These are phyloP conservation scores for Pseudopyricularia javanii DNA, from an alignment of 2,329 filamentous ascomycete species.

Conservation along the genomic window DNA sequence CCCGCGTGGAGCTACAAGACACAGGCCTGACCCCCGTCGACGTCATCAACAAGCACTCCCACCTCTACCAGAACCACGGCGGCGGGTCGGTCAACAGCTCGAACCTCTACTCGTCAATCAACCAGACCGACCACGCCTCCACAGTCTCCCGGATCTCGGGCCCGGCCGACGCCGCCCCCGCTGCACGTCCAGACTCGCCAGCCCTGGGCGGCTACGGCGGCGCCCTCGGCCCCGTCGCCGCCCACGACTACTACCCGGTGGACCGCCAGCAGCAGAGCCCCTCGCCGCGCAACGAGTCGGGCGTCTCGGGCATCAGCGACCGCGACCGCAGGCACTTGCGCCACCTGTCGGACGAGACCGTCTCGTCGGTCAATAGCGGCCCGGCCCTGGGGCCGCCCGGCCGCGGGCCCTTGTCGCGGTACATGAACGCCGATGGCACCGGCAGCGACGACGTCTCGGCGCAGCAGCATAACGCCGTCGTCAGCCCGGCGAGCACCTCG, in stretches of 20 bases:
- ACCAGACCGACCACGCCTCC: conserved; percentile 18
- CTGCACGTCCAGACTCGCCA: conserved; percentile 7
- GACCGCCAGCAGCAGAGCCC: conserved; percentile 3
- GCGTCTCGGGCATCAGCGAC: conserved; percentile 27
- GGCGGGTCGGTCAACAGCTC: conserved; percentile 15
- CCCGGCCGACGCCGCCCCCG: background rate
- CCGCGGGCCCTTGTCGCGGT: background rate
- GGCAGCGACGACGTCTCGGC: background rate
- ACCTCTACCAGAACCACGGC: conserved; percentile 10
- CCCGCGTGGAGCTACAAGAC: conserved; percentile 30
- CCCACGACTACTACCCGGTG: conserved; percentile 1
- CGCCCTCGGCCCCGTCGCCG: background rate
- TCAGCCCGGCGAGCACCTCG: background rate
- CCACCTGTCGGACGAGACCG: conserved; percentile 27
- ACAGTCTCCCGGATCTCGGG: conserved; percentile 10
- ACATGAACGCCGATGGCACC: background rate
- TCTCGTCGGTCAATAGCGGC: conserved; percentile 7
- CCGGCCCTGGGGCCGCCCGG: background rate
- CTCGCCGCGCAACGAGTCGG: conserved; percentile 19
- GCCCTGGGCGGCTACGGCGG: conserved; percentile 5
- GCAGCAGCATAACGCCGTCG: background rate
- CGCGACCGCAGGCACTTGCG: conserved; percentile 25
- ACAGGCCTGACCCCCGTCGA: conserved; percentile 25
- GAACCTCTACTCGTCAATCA: conserved; percentile 14
- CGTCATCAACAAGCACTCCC: conserved; percentile 23